These are phyloP conservation scores for Diaporthe aspalathi DNA, from an alignment of 2,329 filamentous ascomycete genomes.

Conservation along the genomic window DNA sequence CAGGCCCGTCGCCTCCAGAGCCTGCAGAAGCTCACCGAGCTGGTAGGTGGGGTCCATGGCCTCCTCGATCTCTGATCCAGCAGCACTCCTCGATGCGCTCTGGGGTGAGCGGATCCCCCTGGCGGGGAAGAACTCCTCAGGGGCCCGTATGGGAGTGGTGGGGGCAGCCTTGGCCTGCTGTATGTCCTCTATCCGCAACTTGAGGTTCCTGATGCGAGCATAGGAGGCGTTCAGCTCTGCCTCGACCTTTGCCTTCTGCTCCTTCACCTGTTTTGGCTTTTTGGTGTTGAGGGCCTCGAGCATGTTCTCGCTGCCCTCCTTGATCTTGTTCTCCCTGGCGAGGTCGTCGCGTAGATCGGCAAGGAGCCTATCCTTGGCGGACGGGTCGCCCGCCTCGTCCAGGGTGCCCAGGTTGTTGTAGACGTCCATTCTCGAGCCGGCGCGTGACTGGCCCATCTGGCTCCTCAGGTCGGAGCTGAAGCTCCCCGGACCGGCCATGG, in stretches of 20 bases:
- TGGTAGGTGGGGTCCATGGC: conserved; percentile 88
- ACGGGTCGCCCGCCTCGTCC: conserved; percentile 70
- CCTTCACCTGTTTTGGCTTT: conserved; percentile 94
- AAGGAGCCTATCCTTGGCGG: conserved; percentile 77
- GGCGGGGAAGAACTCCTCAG: conserved; percentile 60
- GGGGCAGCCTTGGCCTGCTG: conserved; percentile 64
- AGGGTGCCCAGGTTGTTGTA: conserved; percentile 64
- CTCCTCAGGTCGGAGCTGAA: conserved; percentile 90
- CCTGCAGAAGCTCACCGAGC: conserved; percentile 89
- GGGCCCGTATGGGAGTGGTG: conserved; percentile 64
- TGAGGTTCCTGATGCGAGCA: conserved; percentile 71
- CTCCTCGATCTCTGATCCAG: conserved; percentile 74
- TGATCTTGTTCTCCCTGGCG: conserved; percentile 97
- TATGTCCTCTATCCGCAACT: conserved; percentile 69
- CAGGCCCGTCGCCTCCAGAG: conserved; percentile 88
- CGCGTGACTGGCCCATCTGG: conserved; percentile 73
- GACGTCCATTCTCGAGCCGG: conserved; percentile 67
- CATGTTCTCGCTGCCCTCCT: conserved; percentile 97
- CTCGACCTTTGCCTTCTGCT: conserved; percentile 82
- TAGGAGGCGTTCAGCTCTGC: conserved; percentile 92
- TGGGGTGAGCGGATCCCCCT: conserved; percentile 67
- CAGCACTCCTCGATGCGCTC: conserved; percentile 65
- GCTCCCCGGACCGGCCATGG: conserved; percentile 75
- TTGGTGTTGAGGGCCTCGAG: conserved; percentile 94
- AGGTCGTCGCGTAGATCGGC: conserved; percentile 83